Evolutionary conservation across 805 yeast species (phyloP).

Genomic region (Brettanomyces custersianus): DNA sequence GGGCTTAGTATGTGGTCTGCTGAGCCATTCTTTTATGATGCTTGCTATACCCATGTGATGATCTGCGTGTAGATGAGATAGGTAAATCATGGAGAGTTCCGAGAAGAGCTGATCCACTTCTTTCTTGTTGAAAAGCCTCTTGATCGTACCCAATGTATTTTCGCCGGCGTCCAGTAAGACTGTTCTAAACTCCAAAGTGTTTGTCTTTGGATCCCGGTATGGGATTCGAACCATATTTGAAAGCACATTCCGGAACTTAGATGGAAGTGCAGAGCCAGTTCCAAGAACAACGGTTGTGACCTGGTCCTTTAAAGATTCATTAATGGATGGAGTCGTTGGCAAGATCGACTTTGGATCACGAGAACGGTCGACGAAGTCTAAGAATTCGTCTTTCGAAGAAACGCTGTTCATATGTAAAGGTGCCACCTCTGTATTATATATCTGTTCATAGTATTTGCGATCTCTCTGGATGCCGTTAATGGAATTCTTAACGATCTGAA

Average conservation of each 20-base stretch:
- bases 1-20: slow-evolving; percentile 19
- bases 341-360: background rate
- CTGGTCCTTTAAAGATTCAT: slow-evolving; percentile 31
- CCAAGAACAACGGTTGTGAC: slow-evolving; percentile 75
- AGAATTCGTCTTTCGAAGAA: slow-evolving; percentile 3
- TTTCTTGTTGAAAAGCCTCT: slow-evolving; percentile 48
- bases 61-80: slow-evolving; percentile 94
- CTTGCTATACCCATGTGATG: slow-evolving; percentile 84
- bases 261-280: slow-evolving; percentile 89
- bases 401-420: slow-evolving; percentile 6
- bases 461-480: slow-evolving; percentile 12
- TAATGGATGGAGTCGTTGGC: slow-evolving; percentile 1
- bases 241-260: slow-evolving; percentile 75
- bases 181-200: slow-evolving; percentile 25
- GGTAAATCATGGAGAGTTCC: slow-evolving; percentile 57
- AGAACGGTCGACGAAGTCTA: background rate
- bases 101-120: slow-evolving; percentile 34
- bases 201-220: slow-evolving; percentile 11
- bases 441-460: slow-evolving; percentile 13
- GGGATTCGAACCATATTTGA: slow-evolving; percentile 75
- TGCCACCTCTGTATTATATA: slow-evolving; percentile 21
- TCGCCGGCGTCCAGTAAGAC: slow-evolving; percentile 92
- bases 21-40: slow-evolving; percentile 58
- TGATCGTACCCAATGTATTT: slow-evolving; percentile 68
- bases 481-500: slow-evolving; percentile 4